A percentile compares a stretch with the other conserved stretches of the same genome.
These are phyloP conservation scores for Cryptococcus hybrid DNA, from an alignment of 1,284 basidiomycete species.

Conservation along the genomic window DNA sequence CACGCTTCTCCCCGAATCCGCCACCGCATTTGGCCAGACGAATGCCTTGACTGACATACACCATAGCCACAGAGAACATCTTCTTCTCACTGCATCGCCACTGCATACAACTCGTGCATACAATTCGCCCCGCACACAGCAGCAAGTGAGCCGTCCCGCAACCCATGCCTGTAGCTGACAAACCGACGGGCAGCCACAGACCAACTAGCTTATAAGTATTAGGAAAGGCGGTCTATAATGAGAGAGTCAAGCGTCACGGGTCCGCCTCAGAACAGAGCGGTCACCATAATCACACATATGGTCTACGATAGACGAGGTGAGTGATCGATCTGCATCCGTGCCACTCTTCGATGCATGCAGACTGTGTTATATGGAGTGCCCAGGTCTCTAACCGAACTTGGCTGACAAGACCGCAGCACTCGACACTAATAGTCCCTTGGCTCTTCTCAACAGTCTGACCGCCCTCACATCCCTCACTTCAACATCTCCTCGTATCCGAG, in stretches of 20 bases:
- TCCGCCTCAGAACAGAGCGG: constrained; percentile 91
- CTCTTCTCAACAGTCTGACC: constrained; percentile 94
- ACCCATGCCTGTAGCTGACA: too few relatives aligned
- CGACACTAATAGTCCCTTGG: constrained; percentile 85
- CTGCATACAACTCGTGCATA: too few relatives aligned
- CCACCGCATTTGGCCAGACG: too few relatives aligned
- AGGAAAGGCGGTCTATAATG: constrained; percentile 58
- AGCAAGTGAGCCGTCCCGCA: too few relatives aligned
- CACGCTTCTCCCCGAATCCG: too few relatives aligned
- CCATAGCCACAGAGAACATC: too few relatives aligned
- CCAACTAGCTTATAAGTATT: too few relatives aligned
- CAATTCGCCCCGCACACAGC: too few relatives aligned
- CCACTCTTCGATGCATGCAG: not conserved
- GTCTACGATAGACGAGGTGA: constrained; percentile 93
- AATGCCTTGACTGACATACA: too few relatives aligned
- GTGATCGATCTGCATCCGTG: constrained; percentile 35
- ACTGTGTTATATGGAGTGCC: too few relatives aligned
- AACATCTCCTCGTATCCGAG: constrained; percentile 94
- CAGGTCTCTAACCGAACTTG: not conserved
- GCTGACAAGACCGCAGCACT: constrained; percentile 61
- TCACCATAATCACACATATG: constrained; percentile 89
- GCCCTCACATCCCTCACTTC: constrained; percentile 97
- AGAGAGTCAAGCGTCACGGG: constrained; percentile 96
- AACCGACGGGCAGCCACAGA: too few relatives aligned
- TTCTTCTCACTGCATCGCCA: too few relatives aligned